Base-by-base conservation (phyloP, 371 early-diverging fungal species). In the Chytridium lagenaria region DNA sequence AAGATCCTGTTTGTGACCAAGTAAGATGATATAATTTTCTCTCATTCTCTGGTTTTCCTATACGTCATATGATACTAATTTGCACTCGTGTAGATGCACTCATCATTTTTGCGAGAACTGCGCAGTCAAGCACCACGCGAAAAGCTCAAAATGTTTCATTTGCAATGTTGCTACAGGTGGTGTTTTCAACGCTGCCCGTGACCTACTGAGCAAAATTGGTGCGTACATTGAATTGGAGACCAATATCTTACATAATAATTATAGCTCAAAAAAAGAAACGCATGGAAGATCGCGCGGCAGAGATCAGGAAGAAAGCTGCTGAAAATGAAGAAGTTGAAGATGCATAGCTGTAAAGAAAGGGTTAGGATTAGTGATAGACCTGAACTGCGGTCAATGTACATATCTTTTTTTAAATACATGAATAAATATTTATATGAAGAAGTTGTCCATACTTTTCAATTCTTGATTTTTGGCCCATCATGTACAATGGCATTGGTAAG, bases 71-170 rank as follows among this genome's bases (percentile, higher is more conserved):
- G 36, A 7, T 26, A 34, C 44, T 39, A n/a, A 50, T 49, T 67
- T 68, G 34, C 57, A 26, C 37, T 22, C 12, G 12, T 34, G 40
- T 69, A 88, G 89, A 73, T 98, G 98, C 81, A 83, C 87, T 19
- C 98, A 98, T 76, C 96, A 95, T 78, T 98, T 97, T 81, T 97
- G 98, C 83, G 96, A 96, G 77, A 81, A 82, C n/a, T 98, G 98
- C 73, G 98, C 98, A 10, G 74, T 96, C 55, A 83, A 90, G 63
- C 86, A 92, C 31, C 92, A 90, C 77, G 75, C 85, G 28, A 95
- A 94, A 78, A 85, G 90, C 15, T 88, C 92, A n/a, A 97, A 96
- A 77, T 98, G 98, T 78, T 93, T 88, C 80, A 92, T 92, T 0
- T 98, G 98, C 78, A 91, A 91, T 12, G 80, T 89, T 0, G 84